Evolutionary conservation across 2,329 filamentous ascomycete species (phyloP), one percentile per base, ranked within the genome.

Genomic region (Penicillium sp.): DNA sequence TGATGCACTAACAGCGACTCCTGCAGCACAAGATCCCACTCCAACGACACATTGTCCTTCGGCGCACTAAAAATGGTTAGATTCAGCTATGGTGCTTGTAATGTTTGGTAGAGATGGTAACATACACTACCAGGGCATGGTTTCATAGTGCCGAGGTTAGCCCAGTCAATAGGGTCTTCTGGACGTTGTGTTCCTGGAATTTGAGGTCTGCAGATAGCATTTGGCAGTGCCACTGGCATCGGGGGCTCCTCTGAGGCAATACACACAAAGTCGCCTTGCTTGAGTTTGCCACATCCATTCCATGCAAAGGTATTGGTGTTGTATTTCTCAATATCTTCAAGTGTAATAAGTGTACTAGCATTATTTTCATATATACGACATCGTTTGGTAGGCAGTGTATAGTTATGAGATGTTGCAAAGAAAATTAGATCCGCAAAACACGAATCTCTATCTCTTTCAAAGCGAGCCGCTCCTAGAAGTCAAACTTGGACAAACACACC

Each of bases 141-240:
- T 27, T 58, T 58, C 20, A 58, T 21, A 24, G 33, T 29, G 7
- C 23, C 40, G 1, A 58, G 4, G 4, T 66, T 59, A 2, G 39
- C 2, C 23, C 7, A 42, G 3, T 20, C 23, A 9, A 29, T 8
- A 3, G 56, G 70, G 17, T 62, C 56, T 0, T 62, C 15, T 0
- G 76, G 71, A 7, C 58, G 41, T 12, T 59, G 45, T 0, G 76
- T 78, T 1, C 75, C 74, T 3, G 71, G 70, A 1, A 73, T 68
- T 39, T 73, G 68, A 1, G 79, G 80, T 0, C 80, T 79, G 60
- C 80, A 80, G 1, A 72, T 55, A 7, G 73, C 73, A 44, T 75
- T 72, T 2, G 64, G 32, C 7, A 76, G 57, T 0, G 65, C 49
- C 0, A 70, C 65, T 4, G 78, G 78, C 62, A 79, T 69, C 1